Evolutionary conservation across 176 grass and related monocot species (phyloP), one percentile per base, ranked within the genome.

Genomic region (Tillandsia fasciculata): DNA sequence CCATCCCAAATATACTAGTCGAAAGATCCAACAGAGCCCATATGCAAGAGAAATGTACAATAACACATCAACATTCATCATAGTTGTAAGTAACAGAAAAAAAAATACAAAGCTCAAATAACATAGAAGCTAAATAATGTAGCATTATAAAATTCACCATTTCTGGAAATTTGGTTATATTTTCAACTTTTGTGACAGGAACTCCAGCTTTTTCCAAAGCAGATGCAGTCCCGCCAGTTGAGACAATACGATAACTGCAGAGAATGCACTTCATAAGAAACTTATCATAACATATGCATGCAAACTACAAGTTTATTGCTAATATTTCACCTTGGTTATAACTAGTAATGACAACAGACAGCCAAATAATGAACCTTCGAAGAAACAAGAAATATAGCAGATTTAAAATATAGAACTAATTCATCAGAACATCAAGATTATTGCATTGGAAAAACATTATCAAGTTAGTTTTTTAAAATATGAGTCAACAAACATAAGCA

Each of bases 161-260:
- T 77, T 96, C 93, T 75, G 93, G 93, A 68, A 96, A 96, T 75
- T 90, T 69, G 47, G 93, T 96, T 49, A 96, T 85, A 58, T 92
- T 76, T 84, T 96, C 93, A 79, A 96, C 89, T 85, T 87, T 92
- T 6, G 86, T 96, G 11, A 92, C 88, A 71, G 81, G 72, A 47
- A 92, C 70, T 71, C 89, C 93, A 67, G 88, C 86, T 87, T 87
- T 75, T 83, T 89, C 88, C 66, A 96, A 77, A 74, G 83, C 78
- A 64, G 86, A 83, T 51, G 93, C 88, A 68, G 92, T 96, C 57
- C 88, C 93, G 20, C 93, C 88, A 12, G 88, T 96, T 50, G 93
- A 96, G 52, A 96, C 71, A 64, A 96, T 92, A 56, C 82, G 78
- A 67, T 87, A 96, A 64, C 93, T 96, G 72, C 7, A 76, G 15